A percentile compares a stretch with the other conserved stretches of the same genome.
phyloP scores from a whole-genome alignment of 73 alveolate genomes.

The Tetrahymena borealis region DNA sequence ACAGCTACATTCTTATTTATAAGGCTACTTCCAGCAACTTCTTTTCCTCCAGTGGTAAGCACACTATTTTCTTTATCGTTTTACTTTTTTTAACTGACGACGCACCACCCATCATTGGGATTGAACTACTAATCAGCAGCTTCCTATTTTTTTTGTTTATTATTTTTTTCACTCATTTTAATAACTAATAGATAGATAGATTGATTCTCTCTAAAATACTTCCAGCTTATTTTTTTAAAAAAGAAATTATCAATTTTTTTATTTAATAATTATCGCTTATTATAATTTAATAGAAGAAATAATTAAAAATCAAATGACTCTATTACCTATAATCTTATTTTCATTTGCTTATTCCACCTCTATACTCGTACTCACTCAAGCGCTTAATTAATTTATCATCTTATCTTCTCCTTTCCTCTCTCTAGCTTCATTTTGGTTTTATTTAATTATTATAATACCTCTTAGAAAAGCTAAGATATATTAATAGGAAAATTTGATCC shows the following conservation, averaged over 20 bases:
- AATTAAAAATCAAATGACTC: background rate
- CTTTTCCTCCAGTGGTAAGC: background rate
- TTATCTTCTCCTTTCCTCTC: no score
- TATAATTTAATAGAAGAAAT: background rate
- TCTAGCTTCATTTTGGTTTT: no score
- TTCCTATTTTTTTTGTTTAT: background rate
- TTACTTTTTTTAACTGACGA: background rate
- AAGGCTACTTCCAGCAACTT: background rate
- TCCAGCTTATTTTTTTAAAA: background rate
- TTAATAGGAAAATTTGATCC: no score
- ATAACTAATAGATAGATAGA: background rate
- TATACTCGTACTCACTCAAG: no score
- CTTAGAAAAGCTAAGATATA: no score
- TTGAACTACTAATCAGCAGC: background rate
- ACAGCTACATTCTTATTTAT: background rate
- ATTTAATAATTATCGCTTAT: background rate
- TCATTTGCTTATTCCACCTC: no score
- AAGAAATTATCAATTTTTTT: background rate
- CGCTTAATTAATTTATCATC: no score
- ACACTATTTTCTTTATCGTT: background rate
- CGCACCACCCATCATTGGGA: background rate
- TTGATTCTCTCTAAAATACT: background rate
- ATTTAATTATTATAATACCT: no score
- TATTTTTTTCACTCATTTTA: background rate
- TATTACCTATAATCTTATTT: background rate